Evolutionary conservation across 805 yeast genomes (phyloP).

Genomic region (Allodekkera sacchari): DNA sequence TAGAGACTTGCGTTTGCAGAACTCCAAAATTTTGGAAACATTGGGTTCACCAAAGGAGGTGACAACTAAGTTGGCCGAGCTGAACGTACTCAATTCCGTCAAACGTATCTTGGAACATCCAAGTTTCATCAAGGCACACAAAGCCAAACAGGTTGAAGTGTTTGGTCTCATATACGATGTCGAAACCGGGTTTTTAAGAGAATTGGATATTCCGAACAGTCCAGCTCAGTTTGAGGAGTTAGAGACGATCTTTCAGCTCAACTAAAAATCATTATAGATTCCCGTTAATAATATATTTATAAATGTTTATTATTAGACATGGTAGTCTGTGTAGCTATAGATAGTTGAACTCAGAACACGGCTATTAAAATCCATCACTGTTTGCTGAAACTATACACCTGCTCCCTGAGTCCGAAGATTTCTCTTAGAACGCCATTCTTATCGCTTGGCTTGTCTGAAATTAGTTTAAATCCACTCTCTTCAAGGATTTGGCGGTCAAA

Average conservation of each 20-base stretch:
- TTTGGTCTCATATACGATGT: constrained; percentile 85
- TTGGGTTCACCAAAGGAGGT: constrained; percentile 43
- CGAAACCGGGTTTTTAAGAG: constrained; percentile 53
- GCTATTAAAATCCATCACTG: too few species aligned
- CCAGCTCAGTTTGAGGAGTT: constrained; percentile 11
- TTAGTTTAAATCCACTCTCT: constrained; percentile 33
- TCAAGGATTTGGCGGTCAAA: constrained; percentile 29
- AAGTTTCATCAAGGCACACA: constrained; percentile 58
- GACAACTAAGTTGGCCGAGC: constrained; percentile 60
- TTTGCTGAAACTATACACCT: too few species aligned
- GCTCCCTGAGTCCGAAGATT: background rate
- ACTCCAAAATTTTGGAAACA: constrained; percentile 39
- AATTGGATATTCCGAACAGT: constrained; percentile 20
- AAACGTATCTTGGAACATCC: constrained; percentile 57
- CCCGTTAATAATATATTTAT: too few species aligned
- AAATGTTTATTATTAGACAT: too few species aligned
- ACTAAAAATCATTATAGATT: too few species aligned
- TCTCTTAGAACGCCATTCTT: background rate
- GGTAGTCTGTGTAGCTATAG: too few species aligned
- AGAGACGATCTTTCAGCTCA: constrained; percentile 5
- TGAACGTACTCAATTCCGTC: constrained; percentile 69
- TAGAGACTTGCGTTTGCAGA: constrained; percentile 60
- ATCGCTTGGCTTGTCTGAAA: background rate
- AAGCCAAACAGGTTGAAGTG: constrained; percentile 57
- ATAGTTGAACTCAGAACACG: too few species aligned